phyloP scores from a whole-genome alignment of 306 rosid genomes.

The Quercus ilex region DNA sequence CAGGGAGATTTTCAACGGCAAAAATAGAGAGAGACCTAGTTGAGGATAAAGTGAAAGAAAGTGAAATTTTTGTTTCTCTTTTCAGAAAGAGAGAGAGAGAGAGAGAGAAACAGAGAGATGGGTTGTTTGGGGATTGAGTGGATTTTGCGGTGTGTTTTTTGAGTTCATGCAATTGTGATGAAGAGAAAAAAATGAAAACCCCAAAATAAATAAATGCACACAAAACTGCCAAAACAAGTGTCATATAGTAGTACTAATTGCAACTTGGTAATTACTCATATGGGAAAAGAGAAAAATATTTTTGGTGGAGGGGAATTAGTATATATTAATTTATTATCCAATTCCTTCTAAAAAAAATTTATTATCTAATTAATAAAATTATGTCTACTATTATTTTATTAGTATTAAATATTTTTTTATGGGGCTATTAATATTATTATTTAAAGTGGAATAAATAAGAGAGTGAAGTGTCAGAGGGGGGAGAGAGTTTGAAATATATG shows the following conservation, averaged over 20 bases:
- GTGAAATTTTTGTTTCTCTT: not conserved
- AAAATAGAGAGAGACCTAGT: slow-evolving; percentile 10
- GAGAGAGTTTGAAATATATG: not conserved
- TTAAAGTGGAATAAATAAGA: not conserved
- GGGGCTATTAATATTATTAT: not conserved
- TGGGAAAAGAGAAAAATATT: not conserved
- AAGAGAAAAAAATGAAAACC: not conserved
- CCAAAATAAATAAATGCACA: too few relatives aligned
- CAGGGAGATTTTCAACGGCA: slow-evolving; percentile 21
- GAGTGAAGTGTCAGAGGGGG: slow-evolving; percentile 16
- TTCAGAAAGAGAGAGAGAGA: not conserved
- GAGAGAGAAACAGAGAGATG: not conserved
- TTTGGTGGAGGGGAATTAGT: not conserved
- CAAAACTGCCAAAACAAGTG: not conserved
- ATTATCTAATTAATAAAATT: too few relatives aligned
- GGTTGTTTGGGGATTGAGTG: slow-evolving; percentile 16
- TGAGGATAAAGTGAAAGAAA: slow-evolving; percentile 22
- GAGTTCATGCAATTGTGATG: slow-evolving; percentile 28
- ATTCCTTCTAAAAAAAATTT: not conserved
- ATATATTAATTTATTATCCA: not conserved
- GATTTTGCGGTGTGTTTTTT: slow-evolving; percentile 23
- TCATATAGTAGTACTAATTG: not conserved
- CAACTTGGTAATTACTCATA: too few relatives aligned
- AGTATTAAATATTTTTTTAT: not conserved
- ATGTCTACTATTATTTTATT: too few relatives aligned